Base-by-base conservation (phyloP, 1,139 yeast genomes). In the Meyerozyma carpophila region DNA sequence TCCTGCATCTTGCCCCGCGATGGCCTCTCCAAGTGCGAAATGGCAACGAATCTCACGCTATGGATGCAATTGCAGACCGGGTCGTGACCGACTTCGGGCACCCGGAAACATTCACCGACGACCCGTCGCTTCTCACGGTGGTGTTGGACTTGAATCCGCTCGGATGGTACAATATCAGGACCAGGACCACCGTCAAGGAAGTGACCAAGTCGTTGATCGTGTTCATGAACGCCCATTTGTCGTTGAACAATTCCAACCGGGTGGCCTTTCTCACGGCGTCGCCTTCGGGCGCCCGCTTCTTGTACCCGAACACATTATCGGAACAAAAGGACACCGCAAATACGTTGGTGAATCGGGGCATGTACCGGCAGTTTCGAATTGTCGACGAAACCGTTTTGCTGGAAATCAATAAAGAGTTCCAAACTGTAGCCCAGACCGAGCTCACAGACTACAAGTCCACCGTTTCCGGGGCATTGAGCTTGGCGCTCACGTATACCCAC, bases 261-360 rank as follows among this genome's bases (percentile, higher is more conserved):
- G 95, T 91, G 9, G 87, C 95, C 7, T 81, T 93, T 27, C 78
- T 93, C 32, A 86, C 89, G 1, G 84, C 89, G 24, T 85, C 90
- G 46, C 79, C 90, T 1, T 64, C 67, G 11, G 90, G 93, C 0
- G 83, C 95, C 0, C 69, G 71, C 52, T 80, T 86, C 53, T 60
- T 93, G 18, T 89, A 84, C 57, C 98, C 98, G 0, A 68, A 66
- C 40, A 66, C 70, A 0, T 52, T 52, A 26, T 57, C 55, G 5
- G 26, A 16, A 10, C 50, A 46, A 29, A 38, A 43, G 14, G 50
- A 48, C 24, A 45, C 49, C 24, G 24, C 24, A 3, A 39, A 54
- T 6, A 56, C 63, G 3, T 54, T 59, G 37, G 57, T 68, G 41
- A 54, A 61, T 47, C 52, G 59, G 51, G 65, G 66, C 46, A 89